Percentiles rank a stretch among this genome's conserved stretches.
Evolutionary conservation across 1,284 basidiomycete species (phyloP).

Genomic region (Sanghuangporus weigelae): DNA sequence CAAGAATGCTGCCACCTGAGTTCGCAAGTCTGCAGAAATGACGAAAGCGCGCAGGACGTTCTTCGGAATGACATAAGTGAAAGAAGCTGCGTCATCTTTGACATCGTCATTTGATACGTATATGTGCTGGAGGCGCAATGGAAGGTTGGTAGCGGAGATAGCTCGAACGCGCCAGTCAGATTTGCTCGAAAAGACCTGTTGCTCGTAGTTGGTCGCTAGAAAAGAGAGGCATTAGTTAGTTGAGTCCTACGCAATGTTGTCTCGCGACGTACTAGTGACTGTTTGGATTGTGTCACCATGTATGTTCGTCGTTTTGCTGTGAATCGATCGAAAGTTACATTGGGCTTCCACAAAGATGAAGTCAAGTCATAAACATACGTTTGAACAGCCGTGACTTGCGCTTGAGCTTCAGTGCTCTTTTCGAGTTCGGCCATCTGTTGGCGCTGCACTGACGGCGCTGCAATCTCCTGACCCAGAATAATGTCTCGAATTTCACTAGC

Average conservation of each 20-base stretch:
- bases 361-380: constrained; percentile 45
- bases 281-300: constrained; percentile 97
- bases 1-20: constrained; percentile 92
- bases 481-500: constrained; percentile 95
- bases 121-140: constrained; percentile 95
- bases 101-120: constrained; percentile 99
- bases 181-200: constrained; percentile 96
- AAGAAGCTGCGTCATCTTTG: constrained; percentile 92
- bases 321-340: neutral
- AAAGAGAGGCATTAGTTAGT: constrained; percentile 16
- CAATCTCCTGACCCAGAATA: constrained; percentile 96
- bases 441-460: constrained; percentile 86
- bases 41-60: constrained; percentile 96
- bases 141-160: constrained; percentile 93
- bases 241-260: constrained; percentile 1
- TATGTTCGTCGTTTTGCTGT: constrained; percentile 91
- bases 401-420: constrained; percentile 90
- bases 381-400: constrained; percentile 94
- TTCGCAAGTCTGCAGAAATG: constrained; percentile 88
- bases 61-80: constrained; percentile 96
- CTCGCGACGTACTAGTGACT: constrained; percentile 69
- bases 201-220: constrained; percentile 92
- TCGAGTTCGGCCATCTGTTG: constrained; percentile 99
- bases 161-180: constrained; percentile 99
- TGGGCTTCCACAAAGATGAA: neutral